Evolutionary conservation across 257 asterid genomes (phyloP), one percentile per base, ranked within the genome.

Genomic region (Ballota nigra): DNA sequence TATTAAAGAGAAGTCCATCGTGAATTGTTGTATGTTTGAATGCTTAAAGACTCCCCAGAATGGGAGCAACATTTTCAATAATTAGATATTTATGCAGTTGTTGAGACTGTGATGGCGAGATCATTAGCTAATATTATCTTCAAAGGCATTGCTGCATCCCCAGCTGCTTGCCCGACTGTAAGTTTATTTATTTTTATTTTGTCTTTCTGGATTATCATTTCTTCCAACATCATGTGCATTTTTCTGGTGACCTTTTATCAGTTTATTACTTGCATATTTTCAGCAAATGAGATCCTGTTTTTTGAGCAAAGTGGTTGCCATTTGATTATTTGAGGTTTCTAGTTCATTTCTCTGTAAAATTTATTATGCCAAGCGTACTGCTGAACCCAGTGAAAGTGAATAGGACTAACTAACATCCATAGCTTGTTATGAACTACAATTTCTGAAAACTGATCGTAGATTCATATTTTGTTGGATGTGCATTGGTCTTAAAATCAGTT

Each of bases 41-140:
- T 26, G 29, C 29, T 26, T 26, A 26, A 26, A 26, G 29, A 26
- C 29, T 26, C 29, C 3, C 3, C 29, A 26, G 29, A 26, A 26
- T 26, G 29, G 29, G 29, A 26, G 29, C 3, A 41, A 43, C 16
- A 36, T 36, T 36, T 7, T 36, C n/a, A n/a, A n/a, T n/a, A n/a
- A n/a, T n/a, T n/a, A n/a, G 43, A 68, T 47, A n/a, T 29, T 36
- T 55, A 28, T 69, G 80, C 85, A 83, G 82, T 74, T 73, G 58
- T 34, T 66, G 73, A 69, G 82, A 59, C 77, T 52, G 58, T 34
- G 63, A 92, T 93, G 98, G 95, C 87, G n/a, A 85, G 91, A 76
- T 86, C 84, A 12, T 75, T 89, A 85, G 86, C 96, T 63, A 78
- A 73, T 73, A 67, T 86, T 34, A 73, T 91, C 20, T 77, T 71